Evolutionary conservation across 768 basidiomycete species (phyloP), one percentile per base, ranked within the genome.

Genomic region (Heimioporus sp.): DNA sequence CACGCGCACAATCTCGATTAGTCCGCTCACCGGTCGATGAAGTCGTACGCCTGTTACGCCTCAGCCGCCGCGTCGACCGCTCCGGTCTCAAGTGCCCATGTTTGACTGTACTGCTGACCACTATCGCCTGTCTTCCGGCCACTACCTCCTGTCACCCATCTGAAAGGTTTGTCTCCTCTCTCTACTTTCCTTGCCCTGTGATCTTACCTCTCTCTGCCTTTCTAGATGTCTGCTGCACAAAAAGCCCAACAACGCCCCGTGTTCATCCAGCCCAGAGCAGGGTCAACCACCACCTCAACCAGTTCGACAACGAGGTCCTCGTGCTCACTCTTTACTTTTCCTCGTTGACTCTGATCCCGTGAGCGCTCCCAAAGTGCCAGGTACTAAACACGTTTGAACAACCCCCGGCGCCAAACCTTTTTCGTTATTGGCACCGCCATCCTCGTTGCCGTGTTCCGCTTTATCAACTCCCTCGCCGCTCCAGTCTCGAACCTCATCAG

Each of bases 241-340:
- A 87, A 86, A 73, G 70, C 94, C 58, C 86, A 92, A 74, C 86
- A 89, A 67, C 94, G 96, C 76, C 93, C 94, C 31, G 77, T 85
- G 63, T 84, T 87, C 75, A 60, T 89, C 62, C 90, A 95, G 92
- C 83, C 21, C 85, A 89, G 73, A 85, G 82, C 69, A 90, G 87
- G 78, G 89, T 85, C 21, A 77, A 78, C 61, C 82, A 87, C 74
- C 91, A 97, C 69, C 73, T 92, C 65, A 74, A 68, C 72, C 90
- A 95, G 78, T 87, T 98, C 65, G 96, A 98, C 79, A 97, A 97
- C 72, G 95, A 98, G 88, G 95, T 93, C 40, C 36, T 82, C 74
- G 5, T 10, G 17, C 37, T 15, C 35, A 31, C 35, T 38, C 15
- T 1, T 11, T 36, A 10, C 10, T 4, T 19, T 36, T 11, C 12